Evolutionary conservation across 1,284 basidiomycete species (phyloP).

Genomic region (Ceratobasidium papillatum): DNA sequence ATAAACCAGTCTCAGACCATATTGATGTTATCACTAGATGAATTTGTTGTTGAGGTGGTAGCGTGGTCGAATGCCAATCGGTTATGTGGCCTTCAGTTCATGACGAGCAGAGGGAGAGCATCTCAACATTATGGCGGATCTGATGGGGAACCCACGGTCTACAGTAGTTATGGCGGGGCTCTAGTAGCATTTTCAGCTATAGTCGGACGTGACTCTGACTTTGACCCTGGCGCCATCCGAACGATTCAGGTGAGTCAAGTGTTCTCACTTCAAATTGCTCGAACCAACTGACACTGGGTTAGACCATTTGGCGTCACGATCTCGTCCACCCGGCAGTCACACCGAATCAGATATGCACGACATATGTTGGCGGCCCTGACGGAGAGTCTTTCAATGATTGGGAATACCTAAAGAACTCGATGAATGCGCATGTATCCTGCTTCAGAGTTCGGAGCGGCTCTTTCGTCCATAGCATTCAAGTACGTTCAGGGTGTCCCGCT

Average conservation of each 20-base stretch:
- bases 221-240: background rate
- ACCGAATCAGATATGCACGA: background rate
- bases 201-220: too few species aligned
- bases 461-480: constrained; percentile 16
- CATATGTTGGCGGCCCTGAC: background rate
- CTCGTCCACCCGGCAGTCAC: background rate
- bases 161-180: background rate
- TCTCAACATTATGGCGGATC: constrained; percentile 1
- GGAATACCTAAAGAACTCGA: background rate
- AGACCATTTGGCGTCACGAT: constrained; percentile 31
- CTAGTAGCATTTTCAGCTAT: background rate
- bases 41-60: constrained; percentile 18
- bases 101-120: constrained; percentile 1
- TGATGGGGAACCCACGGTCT: background rate
- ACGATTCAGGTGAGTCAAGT: background rate
- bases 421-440: background rate
- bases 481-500: background rate
- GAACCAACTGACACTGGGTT: background rate
- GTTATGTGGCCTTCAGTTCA: constrained; percentile 4
- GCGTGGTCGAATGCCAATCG: background rate
- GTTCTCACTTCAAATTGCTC: background rate
- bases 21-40: background rate
- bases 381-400: constrained; percentile 23
- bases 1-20: background rate
- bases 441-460: background rate